Base-by-base conservation (phyloP, 1,139 yeast genomes). In the Debaryomycetaceae sp. region DNA sequence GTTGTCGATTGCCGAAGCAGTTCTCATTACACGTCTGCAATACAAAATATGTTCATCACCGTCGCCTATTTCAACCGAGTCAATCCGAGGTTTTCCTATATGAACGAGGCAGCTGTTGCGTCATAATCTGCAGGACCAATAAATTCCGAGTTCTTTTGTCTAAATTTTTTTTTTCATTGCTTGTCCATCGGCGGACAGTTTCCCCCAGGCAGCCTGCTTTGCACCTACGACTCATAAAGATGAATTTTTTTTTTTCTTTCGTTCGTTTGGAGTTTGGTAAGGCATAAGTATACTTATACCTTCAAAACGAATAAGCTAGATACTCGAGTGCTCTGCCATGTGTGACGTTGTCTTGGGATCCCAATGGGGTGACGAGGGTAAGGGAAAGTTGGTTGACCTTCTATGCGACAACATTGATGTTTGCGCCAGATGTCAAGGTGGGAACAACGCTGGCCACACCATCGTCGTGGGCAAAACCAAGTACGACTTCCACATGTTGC, bases 341-440 rank as follows among this genome's bases (percentile, higher is more conserved):
- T 83, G 85, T 59, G 85, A 83, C 69, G 97, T 91, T 46, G 97
- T 91, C 36, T 75, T 91, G 52, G 98, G 98, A 39, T 70, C 96
- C 61, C 98, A 91, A 64, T 91, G 98, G 98, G 99, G 99, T 43
- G 99, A 91, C 56, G 99, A 91, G 76, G 99, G 99, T 56, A 91
- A 91, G 59, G 99, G 99, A 37, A 91, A 93, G 62, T 74, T 91
- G 38, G 98, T 91, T 34, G 98, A 91, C 57, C 71, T 91, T 38
- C 72, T 91, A 35, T 91, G 96, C 60, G 96, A 88, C 51, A 79
- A 85, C 46, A 82, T 89, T 47, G 98, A 91, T 48, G 91, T 91
- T 30, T 93, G 97, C 58, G 97, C 97, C 24, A 78, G 99, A 59
- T 89, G 97, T 63, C 96, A 88, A 54, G 99, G 99, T 59, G 99